Evolutionary conservation across 2,329 filamentous ascomycete genomes (phyloP), one percentile per base, ranked within the genome.

Genomic region (Fusarium aywerte): DNA sequence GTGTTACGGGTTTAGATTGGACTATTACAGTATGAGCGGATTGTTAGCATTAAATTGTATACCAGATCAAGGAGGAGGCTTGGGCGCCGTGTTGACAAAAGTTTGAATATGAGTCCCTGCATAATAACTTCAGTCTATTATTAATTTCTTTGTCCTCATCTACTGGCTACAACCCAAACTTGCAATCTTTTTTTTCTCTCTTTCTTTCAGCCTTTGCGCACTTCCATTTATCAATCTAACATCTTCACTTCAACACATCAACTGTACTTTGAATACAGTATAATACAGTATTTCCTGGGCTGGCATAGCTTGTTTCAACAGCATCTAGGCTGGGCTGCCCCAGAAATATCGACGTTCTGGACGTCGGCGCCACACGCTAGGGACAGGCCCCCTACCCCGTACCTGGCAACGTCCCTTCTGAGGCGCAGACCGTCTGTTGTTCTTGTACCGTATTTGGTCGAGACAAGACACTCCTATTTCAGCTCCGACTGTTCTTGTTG

Each of bases 381-480:
- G 36, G 33, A 20, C 47, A 56, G 54, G 54, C 35, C 58, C 27
- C 63, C 62, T 66, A 61, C 62, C 62, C 62, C 62, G 31, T 66
- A 64, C 57, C 66, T 60, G 40, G 66, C 65, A 68, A 68, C 66
- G 59, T 64, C 63, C 56, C 59, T 66, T 67, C 27, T 64, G 67
- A 68, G 69, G 69, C 69, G 67, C 69, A 70, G 66, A 57, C 60
- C n/a, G 54, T 48, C 67, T 40, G 55, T 60, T 49, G 39, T 53
- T 53, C 45, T 38, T 35, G 42, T 61, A 60, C 55, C 50, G 48
- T 45, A 52, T 53, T 53, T 51, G 49, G 45, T 31, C 45, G 35
- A 36, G 35, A 40, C 42, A 48, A 43, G 42, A 48, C 68, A 69
- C 68, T 71, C 68, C 68, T 71, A 71, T 71, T 71, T 67, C 68